Conservation (phyloP, 352 stramenopile genomes). For the Globisporangium yorkense region DNA sequence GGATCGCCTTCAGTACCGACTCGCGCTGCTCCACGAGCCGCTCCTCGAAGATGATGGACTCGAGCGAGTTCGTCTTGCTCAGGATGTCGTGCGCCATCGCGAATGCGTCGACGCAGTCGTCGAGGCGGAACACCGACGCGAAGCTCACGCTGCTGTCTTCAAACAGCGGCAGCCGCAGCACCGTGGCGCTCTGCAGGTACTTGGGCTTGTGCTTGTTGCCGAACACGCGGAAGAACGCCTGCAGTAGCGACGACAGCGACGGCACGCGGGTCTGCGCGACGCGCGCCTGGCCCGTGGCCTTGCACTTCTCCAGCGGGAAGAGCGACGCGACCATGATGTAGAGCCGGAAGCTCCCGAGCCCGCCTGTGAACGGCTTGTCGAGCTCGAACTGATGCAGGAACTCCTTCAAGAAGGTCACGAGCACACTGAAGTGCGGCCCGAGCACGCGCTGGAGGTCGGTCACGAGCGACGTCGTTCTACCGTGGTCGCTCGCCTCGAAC, state of each 20-base stretch:
- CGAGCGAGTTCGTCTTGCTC: conserved; percentile 34
- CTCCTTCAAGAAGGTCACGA: conserved; percentile 72
- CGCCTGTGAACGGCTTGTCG: conserved; percentile 75
- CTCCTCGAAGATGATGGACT: conserved; percentile 62
- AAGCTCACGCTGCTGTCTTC: conserved; percentile 47
- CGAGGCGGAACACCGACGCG: conserved; percentile 50
- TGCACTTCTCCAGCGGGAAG: conserved; percentile 25
- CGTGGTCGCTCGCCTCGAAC: conserved; percentile 56
- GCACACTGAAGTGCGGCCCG: conserved; percentile 35
- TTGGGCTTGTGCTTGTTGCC: conserved; percentile 46
- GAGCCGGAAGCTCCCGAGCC: conserved; percentile 68
- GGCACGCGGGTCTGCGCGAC: neutral
- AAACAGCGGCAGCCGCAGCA: conserved; percentile 29
- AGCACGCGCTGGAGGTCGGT: conserved; percentile 34
- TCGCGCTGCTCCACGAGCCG: conserved; percentile 21
- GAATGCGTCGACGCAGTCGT: conserved; percentile 65
- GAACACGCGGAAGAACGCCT: conserved; percentile 63
- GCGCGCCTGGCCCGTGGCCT: neutral
- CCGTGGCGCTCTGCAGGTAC: conserved; percentile 45
- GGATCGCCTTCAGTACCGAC: conserved; percentile 11
- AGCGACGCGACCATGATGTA: conserved; percentile 80
- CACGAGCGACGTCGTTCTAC: conserved; percentile 55
- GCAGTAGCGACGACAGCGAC: conserved; percentile 25
- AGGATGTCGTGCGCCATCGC: conserved; percentile 62
- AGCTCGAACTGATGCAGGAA: conserved; percentile 74